phyloP scores from a whole-genome alignment of 441 rosid genomes.

The Euphorbia celastroides region DNA sequence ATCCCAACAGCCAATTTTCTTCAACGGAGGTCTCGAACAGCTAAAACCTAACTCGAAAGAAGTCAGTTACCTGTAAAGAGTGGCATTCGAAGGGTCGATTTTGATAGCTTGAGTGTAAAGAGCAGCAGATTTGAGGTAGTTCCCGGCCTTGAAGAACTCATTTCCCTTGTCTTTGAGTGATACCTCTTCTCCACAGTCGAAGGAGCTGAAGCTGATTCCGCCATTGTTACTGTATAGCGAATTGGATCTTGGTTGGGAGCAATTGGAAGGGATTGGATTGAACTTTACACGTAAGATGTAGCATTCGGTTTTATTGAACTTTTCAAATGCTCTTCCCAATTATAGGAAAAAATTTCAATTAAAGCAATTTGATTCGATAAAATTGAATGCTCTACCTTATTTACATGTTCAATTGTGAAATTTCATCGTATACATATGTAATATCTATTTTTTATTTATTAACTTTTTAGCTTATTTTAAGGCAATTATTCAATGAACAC shows the following conservation, averaged over 20 bases:
- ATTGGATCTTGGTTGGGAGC: neutral
- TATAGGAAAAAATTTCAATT: too few species aligned
- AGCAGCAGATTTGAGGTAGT: conserved; percentile 95
- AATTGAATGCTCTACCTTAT: too few species aligned
- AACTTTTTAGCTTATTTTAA: too few species aligned
- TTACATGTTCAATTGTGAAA: too few species aligned
- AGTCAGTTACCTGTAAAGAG: conserved; percentile 72
- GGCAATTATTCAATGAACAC: too few species aligned
- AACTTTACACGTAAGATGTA: neutral
- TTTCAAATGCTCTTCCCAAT: too few species aligned
- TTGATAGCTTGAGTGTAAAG: conserved; percentile 93
- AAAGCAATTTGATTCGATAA: too few species aligned
- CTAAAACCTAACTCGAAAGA: neutral
- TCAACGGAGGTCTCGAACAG: conserved; percentile 11
- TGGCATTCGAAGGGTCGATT: conserved; percentile 82
- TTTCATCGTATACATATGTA: too few species aligned
- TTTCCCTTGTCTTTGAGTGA: conserved; percentile 87
- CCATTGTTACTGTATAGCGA: conserved; percentile 23
- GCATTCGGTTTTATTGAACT: neutral
- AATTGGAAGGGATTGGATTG: neutral
- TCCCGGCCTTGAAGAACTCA: conserved; percentile 91
- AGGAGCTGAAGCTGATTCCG: conserved; percentile 34
- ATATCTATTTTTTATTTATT: too few species aligned
- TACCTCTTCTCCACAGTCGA: conserved; percentile 34
- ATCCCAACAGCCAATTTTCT: conserved; percentile 12